Evolutionary conservation across 176 grass and related monocot genomes (phyloP), one percentile per base, ranked within the genome.

Genomic region (Eleusine coracana): DNA sequence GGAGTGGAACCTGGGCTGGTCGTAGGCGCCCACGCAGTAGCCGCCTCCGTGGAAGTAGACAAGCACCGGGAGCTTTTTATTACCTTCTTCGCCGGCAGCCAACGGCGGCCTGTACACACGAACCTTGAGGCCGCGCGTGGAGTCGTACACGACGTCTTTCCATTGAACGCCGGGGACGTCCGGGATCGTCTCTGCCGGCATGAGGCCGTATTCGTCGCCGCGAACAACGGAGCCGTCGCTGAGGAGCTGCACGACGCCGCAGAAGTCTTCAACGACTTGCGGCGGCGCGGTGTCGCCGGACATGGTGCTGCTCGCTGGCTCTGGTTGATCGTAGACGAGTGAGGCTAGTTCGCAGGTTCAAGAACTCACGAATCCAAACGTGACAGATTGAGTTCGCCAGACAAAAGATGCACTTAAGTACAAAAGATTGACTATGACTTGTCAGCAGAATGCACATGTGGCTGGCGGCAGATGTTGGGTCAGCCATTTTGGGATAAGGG

Each of bases 141-240:
- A 14, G 68, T 88, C 74, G 74, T 88, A 88, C 23, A 88, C 12
- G 44, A 63, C 45, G 74, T 88, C 80, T 25, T 71, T 88, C 80
- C 86, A 84, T 11, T 74, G 2, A 3, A 88, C 75, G 28, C 68
- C 28, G 3, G 60, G 80, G 7, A 84, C 74, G 21, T 73, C 67
- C 49, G 40, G 60, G 75, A 59, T 21, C 7, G 49, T 14, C 10
- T 8, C 3, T 6, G 7, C 29, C 15, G 36, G 58, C 3, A 5
- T 6, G 25, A 78, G 45, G 18, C 23, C 6, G 28, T 75, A 0
- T 2, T 84, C 81, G 29, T 84, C 69, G 75, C 69, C 60, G 61
- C 68, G 86, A 21, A 88, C 29, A 61, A 88, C 51, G 70, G 87
- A 75, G 61, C 69, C 81, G 40, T 88, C 76, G 76, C 87, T 80